Percentiles rank a stretch among this genome's conserved stretches.
phyloP scores from a whole-genome alignment of 2,329 filamentous ascomycete species.

The Pseudocercospora fijiensis region DNA sequence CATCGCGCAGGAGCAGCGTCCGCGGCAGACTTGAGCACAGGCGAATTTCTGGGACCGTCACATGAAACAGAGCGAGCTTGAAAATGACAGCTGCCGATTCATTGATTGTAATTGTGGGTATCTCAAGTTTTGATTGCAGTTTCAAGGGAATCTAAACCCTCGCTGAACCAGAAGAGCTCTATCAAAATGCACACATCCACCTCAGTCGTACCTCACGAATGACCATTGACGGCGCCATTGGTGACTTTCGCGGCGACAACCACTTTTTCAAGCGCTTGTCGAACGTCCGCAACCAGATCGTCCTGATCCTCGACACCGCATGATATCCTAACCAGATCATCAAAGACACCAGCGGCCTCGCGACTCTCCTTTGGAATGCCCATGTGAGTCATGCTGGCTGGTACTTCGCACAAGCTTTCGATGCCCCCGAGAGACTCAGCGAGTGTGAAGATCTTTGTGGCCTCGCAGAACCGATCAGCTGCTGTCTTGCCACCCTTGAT shows the following conservation, averaged over 20 bases:
- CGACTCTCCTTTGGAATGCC: constrained; percentile 88
- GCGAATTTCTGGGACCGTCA: background rate
- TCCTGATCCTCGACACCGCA: constrained; percentile 90
- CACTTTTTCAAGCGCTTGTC: constrained; percentile 78
- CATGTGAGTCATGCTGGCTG: constrained; percentile 93
- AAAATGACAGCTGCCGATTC: too few species aligned
- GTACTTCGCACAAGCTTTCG: constrained; percentile 87
- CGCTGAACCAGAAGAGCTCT: background rate
- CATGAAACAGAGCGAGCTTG: background rate
- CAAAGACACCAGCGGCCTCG: constrained; percentile 89
- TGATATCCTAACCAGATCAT: constrained; percentile 89
- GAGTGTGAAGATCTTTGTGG: constrained; percentile 85
- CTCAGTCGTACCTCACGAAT: constrained; percentile 1
- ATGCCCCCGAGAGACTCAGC: constrained; percentile 91
- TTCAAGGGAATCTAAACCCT: background rate
- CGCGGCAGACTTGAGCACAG: background rate
- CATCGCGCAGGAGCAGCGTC: background rate
- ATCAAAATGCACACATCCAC: background rate
- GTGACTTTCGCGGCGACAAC: constrained; percentile 53
- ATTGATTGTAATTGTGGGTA: too few species aligned
- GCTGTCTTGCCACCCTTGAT: constrained; percentile 82
- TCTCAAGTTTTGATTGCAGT: background rate
- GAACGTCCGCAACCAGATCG: constrained; percentile 78
- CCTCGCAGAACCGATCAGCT: constrained; percentile 88
- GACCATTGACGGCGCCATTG: constrained; percentile 39